phyloP scores from a whole-genome alignment of 306 rosid species.

The Calophaca sinica region DNA sequence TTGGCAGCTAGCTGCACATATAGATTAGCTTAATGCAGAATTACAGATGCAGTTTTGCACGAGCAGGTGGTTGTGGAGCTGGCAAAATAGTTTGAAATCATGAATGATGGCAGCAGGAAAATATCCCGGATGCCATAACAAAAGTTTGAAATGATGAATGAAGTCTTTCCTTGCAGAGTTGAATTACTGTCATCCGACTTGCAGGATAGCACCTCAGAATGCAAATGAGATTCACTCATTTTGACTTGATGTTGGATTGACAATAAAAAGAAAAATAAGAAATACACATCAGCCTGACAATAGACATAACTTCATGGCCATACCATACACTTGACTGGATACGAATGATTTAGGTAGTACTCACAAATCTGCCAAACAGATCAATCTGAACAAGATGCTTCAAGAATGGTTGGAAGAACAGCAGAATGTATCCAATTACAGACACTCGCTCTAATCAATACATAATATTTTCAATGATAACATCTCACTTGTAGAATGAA shows the following conservation, averaged over 20 bases:
- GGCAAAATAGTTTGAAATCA: neutral
- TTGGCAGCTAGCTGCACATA: constrained; percentile 1
- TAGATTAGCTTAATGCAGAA: neutral
- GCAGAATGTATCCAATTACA: constrained; percentile 43
- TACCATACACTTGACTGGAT: neutral
- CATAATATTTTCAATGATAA: constrained; percentile 45
- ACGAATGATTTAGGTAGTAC: neutral
- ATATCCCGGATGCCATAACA: neutral
- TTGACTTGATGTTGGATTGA: neutral
- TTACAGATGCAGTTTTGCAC: neutral
- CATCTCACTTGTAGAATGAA: constrained; percentile 39
- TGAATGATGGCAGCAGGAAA: neutral
- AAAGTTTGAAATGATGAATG: constrained; percentile 3
- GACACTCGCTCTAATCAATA: constrained; percentile 23
- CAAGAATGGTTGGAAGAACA: constrained; percentile 20
- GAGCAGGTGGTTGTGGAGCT: neutral
- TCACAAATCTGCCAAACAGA: neutral
- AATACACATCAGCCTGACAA: neutral
- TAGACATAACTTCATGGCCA: neutral
- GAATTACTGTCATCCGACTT: neutral
- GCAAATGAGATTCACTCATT: neutral
- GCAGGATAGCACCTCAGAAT: neutral
- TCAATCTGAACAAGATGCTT: constrained; percentile 35
- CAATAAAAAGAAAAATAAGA: neutral
- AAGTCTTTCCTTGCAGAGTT: neutral